phyloP scores from a whole-genome alignment of 441 rosid species.

The Omphalea diandra region DNA sequence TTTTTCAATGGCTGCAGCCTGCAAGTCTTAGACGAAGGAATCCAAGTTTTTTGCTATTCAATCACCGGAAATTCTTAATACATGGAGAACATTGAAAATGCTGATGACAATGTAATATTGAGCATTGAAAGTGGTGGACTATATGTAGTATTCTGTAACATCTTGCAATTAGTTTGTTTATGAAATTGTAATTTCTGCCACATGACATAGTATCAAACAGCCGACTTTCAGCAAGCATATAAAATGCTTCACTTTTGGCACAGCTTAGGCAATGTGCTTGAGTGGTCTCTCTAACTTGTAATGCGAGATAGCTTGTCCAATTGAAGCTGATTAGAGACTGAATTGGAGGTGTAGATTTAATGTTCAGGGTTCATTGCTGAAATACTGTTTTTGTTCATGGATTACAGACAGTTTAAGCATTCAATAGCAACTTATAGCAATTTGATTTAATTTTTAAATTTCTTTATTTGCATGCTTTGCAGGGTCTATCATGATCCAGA shows the following conservation, averaged over 20 bases:
- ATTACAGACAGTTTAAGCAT: neutral
- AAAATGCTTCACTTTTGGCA: neutral
- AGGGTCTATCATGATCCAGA: constrained; percentile 38
- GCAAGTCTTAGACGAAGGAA: neutral
- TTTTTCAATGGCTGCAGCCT: too few species aligned
- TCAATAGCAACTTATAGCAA: too few species aligned
- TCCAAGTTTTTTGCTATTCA: too few species aligned
- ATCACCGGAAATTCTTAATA: neutral
- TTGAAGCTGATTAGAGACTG: neutral
- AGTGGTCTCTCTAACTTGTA: neutral
- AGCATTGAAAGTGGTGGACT: neutral
- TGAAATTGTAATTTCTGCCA: too few species aligned
- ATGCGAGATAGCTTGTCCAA: neutral
- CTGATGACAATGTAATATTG: neutral
- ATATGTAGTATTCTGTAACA: neutral
- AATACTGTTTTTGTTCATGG: neutral
- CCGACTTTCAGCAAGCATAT: neutral
- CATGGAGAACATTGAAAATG: neutral
- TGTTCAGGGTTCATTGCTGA: neutral
- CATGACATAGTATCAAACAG: neutral
- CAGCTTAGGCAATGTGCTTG: neutral
- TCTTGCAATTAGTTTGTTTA: too few species aligned
- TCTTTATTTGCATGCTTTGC: constrained; percentile 27
- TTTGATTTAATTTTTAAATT: neutral
- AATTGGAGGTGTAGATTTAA: neutral